Conservation (phyloP, 768 basidiomycete genomes). For the Termitomyces heimii region DNA sequence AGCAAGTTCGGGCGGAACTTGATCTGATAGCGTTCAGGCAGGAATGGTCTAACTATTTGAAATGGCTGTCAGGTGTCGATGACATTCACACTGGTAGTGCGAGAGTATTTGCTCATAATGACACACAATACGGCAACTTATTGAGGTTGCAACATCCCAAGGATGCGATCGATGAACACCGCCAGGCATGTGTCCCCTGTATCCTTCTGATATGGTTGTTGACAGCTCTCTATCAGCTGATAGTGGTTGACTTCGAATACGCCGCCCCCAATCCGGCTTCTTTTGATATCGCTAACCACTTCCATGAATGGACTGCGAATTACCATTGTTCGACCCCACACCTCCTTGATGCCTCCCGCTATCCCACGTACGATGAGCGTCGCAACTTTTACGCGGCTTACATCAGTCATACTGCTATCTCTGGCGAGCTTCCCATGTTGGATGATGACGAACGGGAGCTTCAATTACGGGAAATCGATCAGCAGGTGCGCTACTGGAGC, state of each 20-base stretch:
- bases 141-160: conserved; percentile 58
- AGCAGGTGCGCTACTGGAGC: conserved; percentile 82
- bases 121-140: conserved; percentile 93
- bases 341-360: conserved; percentile 52
- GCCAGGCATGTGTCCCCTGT: conserved; percentile 47
- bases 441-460: conserved; percentile 31
- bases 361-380: conserved; percentile 71
- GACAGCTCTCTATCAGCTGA: conserved; percentile 46
- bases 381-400: conserved; percentile 85
- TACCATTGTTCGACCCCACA: conserved; percentile 74
- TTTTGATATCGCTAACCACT: conserved; percentile 96
- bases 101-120: conserved; percentile 87
- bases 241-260: conserved; percentile 98
- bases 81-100: conserved; percentile 51
- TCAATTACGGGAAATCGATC: conserved; percentile 57
- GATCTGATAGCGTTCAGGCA: conserved; percentile 58
- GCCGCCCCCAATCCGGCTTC: conserved; percentile 88
- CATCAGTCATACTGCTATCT: conserved; percentile 44
- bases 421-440: conserved; percentile 24
- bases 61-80: conserved; percentile 63
- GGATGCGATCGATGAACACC: conserved; percentile 63
- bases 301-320: conserved; percentile 94
- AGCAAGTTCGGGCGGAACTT: conserved; percentile 43
- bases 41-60: conserved; percentile 64
- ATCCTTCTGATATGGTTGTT: background rate